Evolutionary conservation across 495 filamentous ascomycete genomes (phyloP).

Genomic region (Cetradonia linearis): DNA sequence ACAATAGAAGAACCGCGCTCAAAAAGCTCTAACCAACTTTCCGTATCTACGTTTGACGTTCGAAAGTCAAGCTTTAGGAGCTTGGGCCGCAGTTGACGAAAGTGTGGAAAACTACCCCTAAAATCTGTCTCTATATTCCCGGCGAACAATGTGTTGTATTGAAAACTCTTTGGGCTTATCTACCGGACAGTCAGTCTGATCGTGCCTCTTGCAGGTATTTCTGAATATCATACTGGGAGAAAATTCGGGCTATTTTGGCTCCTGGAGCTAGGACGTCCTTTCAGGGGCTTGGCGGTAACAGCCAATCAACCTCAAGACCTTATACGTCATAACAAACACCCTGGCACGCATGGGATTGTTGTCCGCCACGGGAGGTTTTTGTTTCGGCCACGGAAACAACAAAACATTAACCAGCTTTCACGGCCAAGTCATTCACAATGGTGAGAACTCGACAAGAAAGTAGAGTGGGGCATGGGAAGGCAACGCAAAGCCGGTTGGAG

Average conservation of each 20-base stretch:
- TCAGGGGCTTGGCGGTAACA: neutral
- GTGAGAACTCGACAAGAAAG: slow-evolving; percentile 8
- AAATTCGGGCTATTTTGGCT: no score
- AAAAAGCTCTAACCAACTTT: no score
- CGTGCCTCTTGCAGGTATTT: no score
- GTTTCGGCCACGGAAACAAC: neutral
- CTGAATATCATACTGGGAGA: no score
- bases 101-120: no score
- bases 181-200: no score
- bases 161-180: no score
- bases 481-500: neutral
- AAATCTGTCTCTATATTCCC: no score
- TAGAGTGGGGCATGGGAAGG: no score
- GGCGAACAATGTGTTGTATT: no score
- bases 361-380: neutral
- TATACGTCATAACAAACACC: slow-evolving; percentile 8
- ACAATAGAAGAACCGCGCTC: neutral
- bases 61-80: slow-evolving; percentile 1
- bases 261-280: no score
- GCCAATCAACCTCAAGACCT: slow-evolving; percentile 1
- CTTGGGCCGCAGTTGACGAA: no score
- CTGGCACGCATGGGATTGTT: slow-evolving; percentile 1
- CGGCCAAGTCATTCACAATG: neutral
- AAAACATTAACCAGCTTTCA: neutral
- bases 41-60: neutral